Evolutionary conservation across 768 basidiomycete genomes (phyloP).

Genomic region (Lactarius sp.): DNA sequence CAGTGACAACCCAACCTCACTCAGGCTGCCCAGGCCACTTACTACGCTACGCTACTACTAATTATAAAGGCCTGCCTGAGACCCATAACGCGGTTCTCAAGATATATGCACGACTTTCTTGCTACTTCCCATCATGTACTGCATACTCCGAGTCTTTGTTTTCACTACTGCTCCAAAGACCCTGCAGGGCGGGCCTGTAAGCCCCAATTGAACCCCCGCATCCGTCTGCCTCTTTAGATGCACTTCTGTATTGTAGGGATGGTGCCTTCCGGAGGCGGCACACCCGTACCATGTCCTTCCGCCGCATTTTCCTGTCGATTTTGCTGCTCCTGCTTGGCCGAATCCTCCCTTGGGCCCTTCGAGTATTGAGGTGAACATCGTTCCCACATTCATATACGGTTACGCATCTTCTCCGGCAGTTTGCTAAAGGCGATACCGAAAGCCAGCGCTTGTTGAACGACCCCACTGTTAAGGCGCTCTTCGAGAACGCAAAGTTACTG

Average conservation of each 20-base stretch:
- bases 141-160: slow-evolving; percentile 55
- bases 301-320: slow-evolving; percentile 39
- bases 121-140: slow-evolving; percentile 7
- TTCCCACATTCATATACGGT: not conserved
- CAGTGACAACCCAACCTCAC: too few relatives aligned
- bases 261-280: slow-evolving; percentile 64
- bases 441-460: slow-evolving; percentile 57
- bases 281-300: slow-evolving; percentile 36
- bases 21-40: too few relatives aligned
- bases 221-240: not conserved
- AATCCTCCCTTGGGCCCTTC: slow-evolving; percentile 63
- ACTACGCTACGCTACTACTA: too few relatives aligned
- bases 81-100: too few relatives aligned
- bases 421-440: slow-evolving; percentile 48
- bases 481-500: slow-evolving; percentile 55
- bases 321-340: slow-evolving; percentile 46
- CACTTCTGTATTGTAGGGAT: slow-evolving; percentile 47
- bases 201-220: slow-evolving; percentile 14
- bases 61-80: too few relatives aligned
- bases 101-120: too few relatives aligned
- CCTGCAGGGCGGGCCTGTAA: slow-evolving; percentile 46
- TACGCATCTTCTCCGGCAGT: slow-evolving; percentile 30
- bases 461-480: slow-evolving; percentile 43
- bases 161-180: slow-evolving; percentile 62
- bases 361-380: slow-evolving; percentile 44